phyloP scores from a whole-genome alignment of 176 grass and related monocot genomes.

The Coix lacrymajobi region DNA sequence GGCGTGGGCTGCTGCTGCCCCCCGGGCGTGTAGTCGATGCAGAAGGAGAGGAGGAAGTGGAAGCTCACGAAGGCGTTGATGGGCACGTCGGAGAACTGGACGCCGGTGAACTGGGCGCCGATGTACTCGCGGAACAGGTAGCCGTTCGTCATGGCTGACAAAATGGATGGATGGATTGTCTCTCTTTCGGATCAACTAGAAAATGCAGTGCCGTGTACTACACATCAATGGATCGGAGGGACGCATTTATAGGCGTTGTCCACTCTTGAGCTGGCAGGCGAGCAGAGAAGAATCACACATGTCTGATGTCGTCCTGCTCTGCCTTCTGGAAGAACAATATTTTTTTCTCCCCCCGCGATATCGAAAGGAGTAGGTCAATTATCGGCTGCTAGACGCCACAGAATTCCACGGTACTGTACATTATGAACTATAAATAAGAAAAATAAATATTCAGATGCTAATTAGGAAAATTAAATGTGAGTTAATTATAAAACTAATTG shows the following conservation, averaged over 20 bases:
- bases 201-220: neutral
- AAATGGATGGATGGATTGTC: neutral
- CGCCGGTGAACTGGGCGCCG: slow-evolving; percentile 37
- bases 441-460: too few species aligned
- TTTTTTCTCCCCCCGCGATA: too few species aligned
- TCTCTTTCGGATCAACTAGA: neutral
- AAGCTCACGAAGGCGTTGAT: slow-evolving; percentile 34
- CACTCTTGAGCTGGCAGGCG: neutral
- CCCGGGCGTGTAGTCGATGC: slow-evolving; percentile 30
- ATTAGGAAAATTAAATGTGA: too few species aligned
- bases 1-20: neutral
- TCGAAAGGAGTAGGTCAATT: too few species aligned
- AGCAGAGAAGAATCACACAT: neutral
- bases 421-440: too few species aligned
- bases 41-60: slow-evolving; percentile 50
- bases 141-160: slow-evolving; percentile 40
- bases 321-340: too few species aligned
- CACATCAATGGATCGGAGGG: neutral
- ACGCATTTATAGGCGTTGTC: neutral
- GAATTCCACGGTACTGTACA: too few species aligned
- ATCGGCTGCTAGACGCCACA: too few species aligned
- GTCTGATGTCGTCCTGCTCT: too few species aligned
- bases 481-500: too few species aligned
- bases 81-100: slow-evolving; percentile 50
- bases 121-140: slow-evolving; percentile 66